phyloP scores from a whole-genome alignment of 805 yeast genomes.

The Kodamaea nitidulidarum region DNA sequence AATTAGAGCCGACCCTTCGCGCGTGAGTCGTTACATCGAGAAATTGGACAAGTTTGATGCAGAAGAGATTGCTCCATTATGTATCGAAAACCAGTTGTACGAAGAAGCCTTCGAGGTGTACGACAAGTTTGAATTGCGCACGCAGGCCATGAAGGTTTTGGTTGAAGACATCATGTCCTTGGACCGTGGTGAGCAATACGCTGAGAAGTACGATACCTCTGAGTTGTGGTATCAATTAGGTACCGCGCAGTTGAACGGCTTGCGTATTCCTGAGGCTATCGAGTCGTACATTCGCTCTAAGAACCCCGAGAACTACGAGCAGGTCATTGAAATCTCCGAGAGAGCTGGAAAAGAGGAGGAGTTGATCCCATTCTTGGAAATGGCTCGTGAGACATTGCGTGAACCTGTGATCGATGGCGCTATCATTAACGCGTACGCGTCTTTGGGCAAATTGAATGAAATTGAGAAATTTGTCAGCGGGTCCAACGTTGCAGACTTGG shows the following conservation, averaged over 20 bases:
- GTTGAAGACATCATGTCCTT: conserved; percentile 91
- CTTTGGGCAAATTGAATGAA: conserved; percentile 67
- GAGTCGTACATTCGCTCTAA: conserved; percentile 87
- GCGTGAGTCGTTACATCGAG: conserved; percentile 79
- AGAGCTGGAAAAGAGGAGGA: conserved; percentile 97
- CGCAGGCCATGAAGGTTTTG: conserved; percentile 82
- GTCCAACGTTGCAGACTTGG: conserved; percentile 90
- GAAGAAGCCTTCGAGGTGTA: conserved; percentile 96
- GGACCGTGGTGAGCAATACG: conserved; percentile 91
- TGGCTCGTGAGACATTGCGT: conserved; percentile 89
- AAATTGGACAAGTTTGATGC: conserved; percentile 89
- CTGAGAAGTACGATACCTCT: conserved; percentile 80
- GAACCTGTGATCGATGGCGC: conserved; percentile 95
- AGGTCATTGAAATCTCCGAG: conserved; percentile 89
- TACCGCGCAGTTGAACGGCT: conserved; percentile 91
- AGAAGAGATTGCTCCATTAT: conserved; percentile 86
- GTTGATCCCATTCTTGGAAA: conserved; percentile 74
- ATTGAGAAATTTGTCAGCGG: conserved; percentile 81
- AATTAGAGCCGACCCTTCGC: conserved; percentile 86
- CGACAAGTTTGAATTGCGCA: conserved; percentile 72
- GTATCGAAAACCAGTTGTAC: conserved; percentile 79
- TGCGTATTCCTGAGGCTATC: conserved; percentile 87
- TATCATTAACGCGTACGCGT: conserved; percentile 81
- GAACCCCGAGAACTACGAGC: conserved; percentile 84
- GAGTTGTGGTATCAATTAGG: conserved; percentile 95